phyloP scores from a whole-genome alignment of 2,329 filamentous ascomycete species.

The Epichloe gansuensis region DNA sequence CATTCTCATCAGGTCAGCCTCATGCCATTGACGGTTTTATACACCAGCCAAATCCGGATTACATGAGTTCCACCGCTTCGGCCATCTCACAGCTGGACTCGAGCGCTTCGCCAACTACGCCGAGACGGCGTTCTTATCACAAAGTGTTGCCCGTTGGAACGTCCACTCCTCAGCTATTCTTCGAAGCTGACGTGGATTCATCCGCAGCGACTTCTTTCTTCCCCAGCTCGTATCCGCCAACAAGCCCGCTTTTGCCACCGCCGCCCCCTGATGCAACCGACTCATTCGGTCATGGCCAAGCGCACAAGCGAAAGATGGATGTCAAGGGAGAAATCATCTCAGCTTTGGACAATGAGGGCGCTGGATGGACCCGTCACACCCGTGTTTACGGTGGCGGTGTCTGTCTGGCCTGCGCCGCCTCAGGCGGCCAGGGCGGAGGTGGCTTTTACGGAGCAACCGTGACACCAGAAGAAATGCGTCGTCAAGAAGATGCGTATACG shows the following conservation, averaged over 20 bases:
- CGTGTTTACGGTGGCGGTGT: slow-evolving; percentile 46
- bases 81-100: slow-evolving; percentile 15
- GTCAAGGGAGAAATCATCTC: slow-evolving; percentile 39
- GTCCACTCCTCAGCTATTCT: slow-evolving; percentile 14
- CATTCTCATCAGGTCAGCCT: slow-evolving; percentile 24
- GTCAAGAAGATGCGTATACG: slow-evolving; percentile 4
- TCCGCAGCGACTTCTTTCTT: slow-evolving; percentile 23
- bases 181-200: slow-evolving; percentile 11
- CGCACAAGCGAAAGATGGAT: slow-evolving; percentile 23
- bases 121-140: slow-evolving; percentile 30
- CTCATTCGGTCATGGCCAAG: slow-evolving; percentile 11
- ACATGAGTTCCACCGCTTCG: slow-evolving; percentile 25
- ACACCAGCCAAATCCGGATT: slow-evolving; percentile 38
- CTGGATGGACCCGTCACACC: slow-evolving; percentile 44
- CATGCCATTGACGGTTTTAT: slow-evolving; percentile 25
- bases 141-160: slow-evolving; percentile 25
- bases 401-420: slow-evolving; percentile 41
- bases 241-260: slow-evolving; percentile 33
- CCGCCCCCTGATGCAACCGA: slow-evolving; percentile 23
- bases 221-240: slow-evolving; percentile 37
- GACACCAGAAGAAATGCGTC: slow-evolving; percentile 37
- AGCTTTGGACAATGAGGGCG: slow-evolving; percentile 32
- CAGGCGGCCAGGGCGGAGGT: slow-evolving; percentile 29
- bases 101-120: slow-evolving; percentile 17
- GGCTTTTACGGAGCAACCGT: slow-evolving; percentile 44